phyloP scores from a whole-genome alignment of 208 protist species.

The Trypanosoma lewisi region DNA sequence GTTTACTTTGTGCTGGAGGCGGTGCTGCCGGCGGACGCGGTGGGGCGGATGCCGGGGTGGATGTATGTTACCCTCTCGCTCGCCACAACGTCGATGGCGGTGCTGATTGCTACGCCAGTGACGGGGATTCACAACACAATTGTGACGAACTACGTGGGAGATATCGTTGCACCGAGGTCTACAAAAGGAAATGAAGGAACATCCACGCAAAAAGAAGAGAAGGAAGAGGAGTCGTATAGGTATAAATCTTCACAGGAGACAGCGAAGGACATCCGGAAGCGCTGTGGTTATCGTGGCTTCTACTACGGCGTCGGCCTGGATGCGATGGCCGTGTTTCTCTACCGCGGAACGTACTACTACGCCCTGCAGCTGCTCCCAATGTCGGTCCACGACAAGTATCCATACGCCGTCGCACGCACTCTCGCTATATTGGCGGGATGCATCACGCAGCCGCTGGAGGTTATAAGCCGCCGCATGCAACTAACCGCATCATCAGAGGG shows the following conservation, averaged over 20 bases:
- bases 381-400: constrained; percentile 42
- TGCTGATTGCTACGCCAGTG: constrained; percentile 40
- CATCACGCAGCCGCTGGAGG: constrained; percentile 77
- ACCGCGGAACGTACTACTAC: constrained; percentile 63
- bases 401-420: constrained; percentile 45
- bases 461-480: constrained; percentile 67
- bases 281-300: constrained; percentile 68
- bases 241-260: constrained; percentile 59
- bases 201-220: not conserved
- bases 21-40: constrained; percentile 35
- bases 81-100: constrained; percentile 33
- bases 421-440: constrained; percentile 61
- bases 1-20: constrained; percentile 46
- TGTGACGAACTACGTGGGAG: constrained; percentile 75
- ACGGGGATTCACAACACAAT: constrained; percentile 39
- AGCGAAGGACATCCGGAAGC: constrained; percentile 42
- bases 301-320: constrained; percentile 61
- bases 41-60: constrained; percentile 41
- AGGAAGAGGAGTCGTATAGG: constrained; percentile 46
- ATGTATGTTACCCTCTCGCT: constrained; percentile 52
- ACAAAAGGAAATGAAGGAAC: not conserved
- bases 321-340: constrained; percentile 58
- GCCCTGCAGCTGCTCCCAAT: constrained; percentile 24
- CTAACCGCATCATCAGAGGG: constrained; percentile 57
- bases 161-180: constrained; percentile 54